Conservation (phyloP, 805 yeast species). For the Candida sphagnicola region DNA sequence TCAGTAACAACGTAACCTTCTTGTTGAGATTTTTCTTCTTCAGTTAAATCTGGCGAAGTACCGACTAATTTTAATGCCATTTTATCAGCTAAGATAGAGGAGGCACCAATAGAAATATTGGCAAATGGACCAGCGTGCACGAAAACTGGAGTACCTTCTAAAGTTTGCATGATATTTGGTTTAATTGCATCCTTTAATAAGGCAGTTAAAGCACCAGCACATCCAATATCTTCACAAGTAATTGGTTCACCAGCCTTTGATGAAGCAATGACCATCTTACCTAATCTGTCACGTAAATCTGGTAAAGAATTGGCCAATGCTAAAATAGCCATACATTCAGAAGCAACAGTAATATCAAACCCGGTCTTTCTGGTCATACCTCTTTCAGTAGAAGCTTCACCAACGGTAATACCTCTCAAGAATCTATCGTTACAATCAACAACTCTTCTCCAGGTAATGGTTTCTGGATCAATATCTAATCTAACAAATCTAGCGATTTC, state of each 20-base stretch:
- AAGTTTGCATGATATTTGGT: slow-evolving; percentile 95
- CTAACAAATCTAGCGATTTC: slow-evolving; percentile 75
- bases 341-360: slow-evolving; percentile 93
- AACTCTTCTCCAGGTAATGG: slow-evolving; percentile 90
- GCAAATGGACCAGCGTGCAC: slow-evolving; percentile 99
- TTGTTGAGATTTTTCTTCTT: slow-evolving; percentile 37
- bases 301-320: slow-evolving; percentile 75
- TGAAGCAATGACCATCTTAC: slow-evolving; percentile 85
- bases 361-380: slow-evolving; percentile 83
- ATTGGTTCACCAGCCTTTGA: slow-evolving; percentile 71
- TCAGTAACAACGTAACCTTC: slow-evolving; percentile 92
- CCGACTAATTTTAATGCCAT: slow-evolving; percentile 73
- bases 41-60: slow-evolving; percentile 47
- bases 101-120: slow-evolving; percentile 94
- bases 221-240: slow-evolving; percentile 91
- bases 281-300: slow-evolving; percentile 86
- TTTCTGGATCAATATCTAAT: slow-evolving; percentile 82
- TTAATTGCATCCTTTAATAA: slow-evolving; percentile 92
- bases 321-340: slow-evolving; percentile 93
- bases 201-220: slow-evolving; percentile 95
- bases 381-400: slow-evolving; percentile 85
- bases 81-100: slow-evolving; percentile 89
- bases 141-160: slow-evolving; percentile 96
- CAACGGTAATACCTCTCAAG: slow-evolving; percentile 83
- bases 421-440: slow-evolving; percentile 93